Evolutionary conservation across 208 protist genomes (phyloP).

Genomic region (Kentomonas sorsogonicus): DNA sequence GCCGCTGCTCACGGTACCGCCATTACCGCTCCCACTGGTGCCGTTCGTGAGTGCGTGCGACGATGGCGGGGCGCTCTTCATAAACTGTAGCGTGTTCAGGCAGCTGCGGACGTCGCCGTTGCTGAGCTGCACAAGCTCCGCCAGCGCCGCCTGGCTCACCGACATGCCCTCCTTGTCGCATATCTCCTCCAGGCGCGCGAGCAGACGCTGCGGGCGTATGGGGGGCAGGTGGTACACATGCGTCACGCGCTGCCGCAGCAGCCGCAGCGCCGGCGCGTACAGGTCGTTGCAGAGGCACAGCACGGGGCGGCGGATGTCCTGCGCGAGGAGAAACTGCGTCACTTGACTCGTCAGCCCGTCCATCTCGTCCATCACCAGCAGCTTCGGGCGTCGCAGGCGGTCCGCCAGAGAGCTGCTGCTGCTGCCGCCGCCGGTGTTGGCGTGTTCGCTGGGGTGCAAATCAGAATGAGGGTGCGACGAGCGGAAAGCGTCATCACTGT

Average conservation of each 20-base stretch:
- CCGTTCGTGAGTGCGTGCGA: slow-evolving; percentile 8
- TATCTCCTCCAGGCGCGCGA: slow-evolving; percentile 61
- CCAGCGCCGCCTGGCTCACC: slow-evolving; percentile 36
- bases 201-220: slow-evolving; percentile 59
- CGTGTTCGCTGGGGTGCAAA: background rate
- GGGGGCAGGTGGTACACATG: slow-evolving; percentile 58
- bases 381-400: slow-evolving; percentile 64
- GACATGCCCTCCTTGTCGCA: slow-evolving; percentile 21
- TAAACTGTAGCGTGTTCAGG: slow-evolving; percentile 81
- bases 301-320: slow-evolving; percentile 67
- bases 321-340: slow-evolving; percentile 40
- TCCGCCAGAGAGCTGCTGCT: slow-evolving; percentile 33
- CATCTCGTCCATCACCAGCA: slow-evolving; percentile 88
- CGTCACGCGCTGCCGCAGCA: slow-evolving; percentile 47
- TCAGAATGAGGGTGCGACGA: background rate
- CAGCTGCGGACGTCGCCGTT: slow-evolving; percentile 82
- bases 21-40: slow-evolving; percentile 10
- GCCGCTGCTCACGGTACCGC: background rate
- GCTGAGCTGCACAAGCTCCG: slow-evolving; percentile 53
- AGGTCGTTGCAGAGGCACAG: slow-evolving; percentile 87
- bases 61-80: slow-evolving; percentile 20
- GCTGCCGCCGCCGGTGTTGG: background rate
- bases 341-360: slow-evolving; percentile 80
- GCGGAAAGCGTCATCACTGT: too few relatives aligned
- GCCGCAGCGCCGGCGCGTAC: slow-evolving; percentile 66